These are phyloP conservation scores for Chondrus crispus DNA, from an alignment of 23 red algal genomes.

Conservation along the genomic window DNA sequence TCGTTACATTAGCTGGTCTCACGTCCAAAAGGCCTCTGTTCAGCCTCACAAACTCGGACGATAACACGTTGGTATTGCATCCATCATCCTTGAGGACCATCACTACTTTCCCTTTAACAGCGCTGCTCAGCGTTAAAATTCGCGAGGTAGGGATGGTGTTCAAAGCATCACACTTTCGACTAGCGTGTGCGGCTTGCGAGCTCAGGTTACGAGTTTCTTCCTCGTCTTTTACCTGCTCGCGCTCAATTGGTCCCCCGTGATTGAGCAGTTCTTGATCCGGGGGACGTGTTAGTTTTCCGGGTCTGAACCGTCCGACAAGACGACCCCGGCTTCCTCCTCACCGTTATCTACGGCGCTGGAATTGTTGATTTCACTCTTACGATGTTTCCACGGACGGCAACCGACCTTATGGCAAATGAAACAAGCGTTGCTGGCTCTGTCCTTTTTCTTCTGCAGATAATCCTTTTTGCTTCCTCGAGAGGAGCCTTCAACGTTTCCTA, in stretches of 20 bases:
- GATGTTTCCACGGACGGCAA: not conserved
- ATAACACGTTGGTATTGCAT: not conserved
- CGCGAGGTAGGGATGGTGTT: not conserved
- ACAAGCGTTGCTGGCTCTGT: not conserved
- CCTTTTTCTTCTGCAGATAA: not conserved
- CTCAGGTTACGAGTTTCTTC: not conserved
- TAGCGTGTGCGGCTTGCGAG: not conserved
- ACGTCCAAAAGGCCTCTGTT: not conserved
- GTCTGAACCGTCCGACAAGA: not conserved
- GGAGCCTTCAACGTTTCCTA: conserved; percentile 3
- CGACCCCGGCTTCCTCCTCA: not conserved
- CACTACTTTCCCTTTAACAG: not conserved
- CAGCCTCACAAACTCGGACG: not conserved
- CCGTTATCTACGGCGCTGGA: not conserved
- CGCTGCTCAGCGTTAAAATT: not conserved
- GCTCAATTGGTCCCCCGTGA: not conserved
- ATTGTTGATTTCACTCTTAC: not conserved
- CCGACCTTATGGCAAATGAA: not conserved
- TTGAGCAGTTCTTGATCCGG: not conserved
- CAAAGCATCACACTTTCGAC: not conserved
- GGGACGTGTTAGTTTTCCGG: not conserved
- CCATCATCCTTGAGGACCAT: not conserved
- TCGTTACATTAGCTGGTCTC: not conserved
- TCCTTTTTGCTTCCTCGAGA: not conserved
- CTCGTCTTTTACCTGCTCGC: not conserved